Evolutionary conservation across 768 basidiomycete genomes (phyloP), one percentile per base, ranked within the genome.

Genomic region (Macrolepiota albuminosa): DNA sequence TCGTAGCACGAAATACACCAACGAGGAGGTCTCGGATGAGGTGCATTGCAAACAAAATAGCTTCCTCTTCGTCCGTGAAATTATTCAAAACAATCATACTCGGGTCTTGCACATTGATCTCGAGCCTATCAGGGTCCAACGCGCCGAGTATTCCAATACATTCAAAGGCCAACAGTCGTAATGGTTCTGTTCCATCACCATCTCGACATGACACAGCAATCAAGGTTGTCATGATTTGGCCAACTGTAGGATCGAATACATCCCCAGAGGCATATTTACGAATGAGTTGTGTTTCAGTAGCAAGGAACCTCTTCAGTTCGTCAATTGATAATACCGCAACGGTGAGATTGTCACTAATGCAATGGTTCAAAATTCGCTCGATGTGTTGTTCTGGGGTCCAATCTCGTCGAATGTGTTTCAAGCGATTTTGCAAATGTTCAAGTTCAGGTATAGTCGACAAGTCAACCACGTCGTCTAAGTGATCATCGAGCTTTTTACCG

Each of bases 81-180:
- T 98, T 95, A 67, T 81, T 83, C 61, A 86, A 76, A 51, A 98
- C 80, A 49, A 94, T 81, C 74, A 91, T 88, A 47, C 81, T 80
- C 2, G 82, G 72, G 62, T 89, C 86, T 40, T 72, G 74, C 34
- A 79, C 70, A 1, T 76, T 75, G 21, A 93, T 78, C 63, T 92
- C 88, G 67, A 90, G 89, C 52, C 97, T 82, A 76, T 98, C 96
- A 0, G 96, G 96, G 72, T 99, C 97, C 18, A 95, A 81, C 2
- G 97, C 97, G 6, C 97, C 97, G 13, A 98, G 74, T 24, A 92
- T 83, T 1, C 95, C 94, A 57, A 98, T 85, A 69, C 93, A 97
- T 68, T 97, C 92, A 68, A 88, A 95, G 0, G 93, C 89, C 21
- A 91, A 72, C 46, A 84, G 74, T 18, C 86, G 85, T 9, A 94